Evolutionary conservation across 129 eudicot genomes (phyloP), one percentile per base, ranked within the genome.

Genomic region (Lonicera japonica): DNA sequence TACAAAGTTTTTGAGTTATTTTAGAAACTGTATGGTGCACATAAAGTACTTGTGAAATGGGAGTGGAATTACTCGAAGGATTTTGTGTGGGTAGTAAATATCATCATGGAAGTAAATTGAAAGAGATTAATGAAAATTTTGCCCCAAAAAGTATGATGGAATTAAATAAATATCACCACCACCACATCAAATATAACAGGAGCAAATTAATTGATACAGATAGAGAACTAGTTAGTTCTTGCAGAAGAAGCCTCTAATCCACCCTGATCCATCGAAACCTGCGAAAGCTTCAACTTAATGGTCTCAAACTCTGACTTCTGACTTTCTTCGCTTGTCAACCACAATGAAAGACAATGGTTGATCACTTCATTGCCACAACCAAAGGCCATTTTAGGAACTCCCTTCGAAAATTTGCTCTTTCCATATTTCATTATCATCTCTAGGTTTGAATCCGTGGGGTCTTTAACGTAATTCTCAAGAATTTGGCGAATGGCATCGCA

Each of bases 261-360:
- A 36, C 36, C 66, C 23, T 63, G 67, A 20, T 60, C 50, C 39
- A 55, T 39, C n/a, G 48, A 43, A 56, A 72, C 57, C 41, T 53
- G 67, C 12, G 77, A 59, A 51, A 79, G 79, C 76, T 76, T 70
- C 24, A 22, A 71, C 61, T 66, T 75, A 25, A 85, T 60, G 16
- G 66, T 71, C 67, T 84, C 83, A 60, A 87, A 82, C 54, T 73
- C 88, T 2, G 56, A 56, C 61, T 39, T 69, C 70, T 76, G 73
- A 64, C 74, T 77, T 64, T 92, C 96, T 70, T 92, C 98, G 5
- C 54, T 74, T 0, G 91, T 75, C 79, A 92, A 64, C 88, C 95
- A 84, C 5, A 58, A 71, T 1, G 84, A 78, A 45, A 92, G 74
- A 71, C 89, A 82, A 57, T 79, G 75, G 10, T 60, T 47, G 50